Base-by-base conservation (phyloP, 345 rosid species). In the Rhodomyrtus tomentosa region DNA sequence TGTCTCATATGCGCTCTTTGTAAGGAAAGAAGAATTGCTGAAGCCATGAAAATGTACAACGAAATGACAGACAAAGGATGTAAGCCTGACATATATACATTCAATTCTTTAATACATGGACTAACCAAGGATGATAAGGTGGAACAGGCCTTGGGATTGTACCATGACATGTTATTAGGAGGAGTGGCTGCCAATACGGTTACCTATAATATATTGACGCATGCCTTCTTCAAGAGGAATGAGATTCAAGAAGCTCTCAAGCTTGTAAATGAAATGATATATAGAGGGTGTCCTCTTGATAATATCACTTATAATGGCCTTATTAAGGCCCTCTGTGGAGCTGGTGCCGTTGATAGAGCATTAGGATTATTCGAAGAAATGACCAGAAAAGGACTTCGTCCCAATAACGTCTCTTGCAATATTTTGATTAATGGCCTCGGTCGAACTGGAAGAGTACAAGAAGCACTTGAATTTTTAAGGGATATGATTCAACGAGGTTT, bases 171-270 rank as follows among this genome's bases (percentile, higher is more conserved):
- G 98, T 83, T 95, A 50, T 86, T 92, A 82, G 98, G 92, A 87
- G 98, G 99, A 84, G 94, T 93, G 22, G 88, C 93, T 85, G 96
- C 98, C 81, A 93, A 91, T 86, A 96, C 91, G 0, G 94, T 95
- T 49, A 96, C 99, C 62, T 95, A 92, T 92, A 96, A 96, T 87
- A 93, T 92, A 0, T 81, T 96, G 84, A 93, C 95, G 83, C 89
- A 84, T 48, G 92, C 94, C 25, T 93, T 91, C 89, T 80, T 95
- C 3, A 90, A 91, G 86, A 92, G 91, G 83, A 95, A 91, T 22
- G 92, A 86, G 38, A 87, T 92, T 82, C 92, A 91, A 88, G 98
- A 93, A 89, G 98, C 98, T 73, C 87, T 89, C 82, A 92, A 93
- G 87, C 95, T 95, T 84, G 93, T 94, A 5, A 93, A 91, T 15